phyloP scores from a whole-genome alignment of 2,329 filamentous ascomycete species.

The Pseudogymnoascus sp. region DNA sequence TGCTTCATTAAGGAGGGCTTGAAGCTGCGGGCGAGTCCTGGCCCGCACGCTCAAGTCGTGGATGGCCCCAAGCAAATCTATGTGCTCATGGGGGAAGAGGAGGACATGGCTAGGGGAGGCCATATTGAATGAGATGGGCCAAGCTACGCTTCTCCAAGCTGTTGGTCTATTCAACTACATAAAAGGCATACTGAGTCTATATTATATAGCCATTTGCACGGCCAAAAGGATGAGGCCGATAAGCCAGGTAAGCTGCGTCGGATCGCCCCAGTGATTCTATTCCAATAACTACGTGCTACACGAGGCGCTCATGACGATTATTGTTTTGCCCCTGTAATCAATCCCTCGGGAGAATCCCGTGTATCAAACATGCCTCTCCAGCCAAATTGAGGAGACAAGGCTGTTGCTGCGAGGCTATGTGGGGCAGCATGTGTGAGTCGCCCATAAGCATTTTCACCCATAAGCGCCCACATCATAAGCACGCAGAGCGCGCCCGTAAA shows the following conservation, averaged over 20 bases:
- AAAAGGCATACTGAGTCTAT: not conserved
- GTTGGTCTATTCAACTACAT: not conserved
- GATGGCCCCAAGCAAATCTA: not conserved
- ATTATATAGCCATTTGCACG: not conserved
- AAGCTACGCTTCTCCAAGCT: not conserved
- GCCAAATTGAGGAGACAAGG: not conserved
- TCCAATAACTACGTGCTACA: not conserved
- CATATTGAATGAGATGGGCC: not conserved
- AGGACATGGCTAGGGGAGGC: not conserved
- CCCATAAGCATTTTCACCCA: not conserved
- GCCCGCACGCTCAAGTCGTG: not conserved
- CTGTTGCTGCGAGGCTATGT: not conserved
- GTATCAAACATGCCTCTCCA: not conserved
- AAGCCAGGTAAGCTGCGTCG: not conserved
- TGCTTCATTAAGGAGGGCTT: not conserved
- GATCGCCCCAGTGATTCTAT: not conserved
- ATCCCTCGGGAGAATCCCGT: not conserved
- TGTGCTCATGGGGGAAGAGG: not conserved
- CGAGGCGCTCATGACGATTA: not conserved
- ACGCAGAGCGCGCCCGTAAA: not conserved
- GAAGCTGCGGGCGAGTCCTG: not conserved
- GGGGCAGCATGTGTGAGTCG: not conserved
- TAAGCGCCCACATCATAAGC: not conserved
- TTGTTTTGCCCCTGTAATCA: not conserved
- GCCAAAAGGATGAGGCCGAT: not conserved